Base-by-base conservation (phyloP, 768 basidiomycete species). In the Amanita brunnescens region DNA sequence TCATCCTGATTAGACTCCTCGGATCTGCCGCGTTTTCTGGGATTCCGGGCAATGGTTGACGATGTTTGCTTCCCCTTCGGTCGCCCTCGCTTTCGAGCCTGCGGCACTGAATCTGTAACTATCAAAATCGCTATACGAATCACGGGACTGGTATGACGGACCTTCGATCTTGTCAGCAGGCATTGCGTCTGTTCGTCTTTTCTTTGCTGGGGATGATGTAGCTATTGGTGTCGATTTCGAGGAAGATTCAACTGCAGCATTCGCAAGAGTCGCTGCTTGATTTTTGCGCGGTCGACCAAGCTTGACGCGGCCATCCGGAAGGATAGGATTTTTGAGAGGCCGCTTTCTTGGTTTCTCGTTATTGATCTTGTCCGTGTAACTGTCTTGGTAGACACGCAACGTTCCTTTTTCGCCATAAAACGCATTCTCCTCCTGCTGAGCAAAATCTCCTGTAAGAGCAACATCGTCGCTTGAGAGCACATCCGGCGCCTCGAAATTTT, bases 401-500 rank as follows among this genome's bases (percentile, higher is more conserved):
- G 65, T 70, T 5, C 52, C 61, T 12, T 69, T 63, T 45, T 71
- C 66, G 10, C 70, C 57, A 57, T 82, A 91, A 62, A 90, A 91
- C n/a, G 70, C 59, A 2, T 63, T 64, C 2, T 70, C 57, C n/a
- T 71, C 62, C 14, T 76, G 54, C 1, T 65, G 56, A 12, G 69
- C 55, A 60, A 87, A 90, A 20, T 72, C 78, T 9, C 85, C 85
- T 13, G 74, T 73, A 26, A 69, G 58, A 7, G 68, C 64, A 33
- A 80, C 57, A 60, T 85, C 77, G 32, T 76, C 61, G 32, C 77
- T 69, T 16, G 63, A 55, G 54, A 75, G 73, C 2, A 71, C 69
- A 5, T 70, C 67, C 37, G 67, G 64, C 3, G 66, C 58, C 58
- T 85, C 79, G 21, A 92, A 72, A 6, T 78, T 76, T 64, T 92